A percentile compares a stretch with the other conserved stretches of the same genome.
Conservation (phyloP, 148 eudicot genomes). For the Pharnaceum exiguum region DNA sequence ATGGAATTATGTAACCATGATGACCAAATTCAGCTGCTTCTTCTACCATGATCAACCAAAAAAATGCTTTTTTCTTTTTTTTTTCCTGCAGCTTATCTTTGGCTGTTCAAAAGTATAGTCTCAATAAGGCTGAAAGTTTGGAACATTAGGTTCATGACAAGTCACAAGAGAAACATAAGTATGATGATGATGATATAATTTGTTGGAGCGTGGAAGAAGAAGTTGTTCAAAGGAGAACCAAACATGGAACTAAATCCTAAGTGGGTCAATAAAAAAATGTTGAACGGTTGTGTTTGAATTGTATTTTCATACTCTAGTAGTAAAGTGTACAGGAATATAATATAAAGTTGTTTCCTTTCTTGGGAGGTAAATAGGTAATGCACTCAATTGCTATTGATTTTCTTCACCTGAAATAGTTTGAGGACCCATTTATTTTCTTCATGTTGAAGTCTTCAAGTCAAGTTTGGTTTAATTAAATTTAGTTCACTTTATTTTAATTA, state of each 20-base stretch:
- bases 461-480: too few species aligned
- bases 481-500: too few species aligned
- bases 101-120: slow-evolving; percentile 1
- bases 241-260: slow-evolving; percentile 13
- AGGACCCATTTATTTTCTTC: too few species aligned
- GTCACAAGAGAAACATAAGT: not conserved
- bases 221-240: not conserved
- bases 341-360: not conserved
- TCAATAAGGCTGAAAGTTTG: not conserved
- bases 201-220: not conserved
- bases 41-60: slow-evolving; percentile 44
- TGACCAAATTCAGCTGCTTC: slow-evolving; percentile 29
- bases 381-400: too few species aligned
- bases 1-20: slow-evolving; percentile 10
- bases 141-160: not conserved
- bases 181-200: not conserved
- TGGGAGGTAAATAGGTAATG: not conserved
- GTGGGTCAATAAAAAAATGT: slow-evolving; percentile 17
- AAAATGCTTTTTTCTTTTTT: not conserved
- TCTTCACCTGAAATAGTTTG: too few species aligned
- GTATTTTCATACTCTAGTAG: not conserved
- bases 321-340: slow-evolving; percentile 19
- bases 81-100: not conserved
- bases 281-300: slow-evolving; percentile 19
- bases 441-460: too few species aligned